Evolutionary conservation across 164 flowering plant genomes (phyloP).

Genomic region (Berberis thunbergii): DNA sequence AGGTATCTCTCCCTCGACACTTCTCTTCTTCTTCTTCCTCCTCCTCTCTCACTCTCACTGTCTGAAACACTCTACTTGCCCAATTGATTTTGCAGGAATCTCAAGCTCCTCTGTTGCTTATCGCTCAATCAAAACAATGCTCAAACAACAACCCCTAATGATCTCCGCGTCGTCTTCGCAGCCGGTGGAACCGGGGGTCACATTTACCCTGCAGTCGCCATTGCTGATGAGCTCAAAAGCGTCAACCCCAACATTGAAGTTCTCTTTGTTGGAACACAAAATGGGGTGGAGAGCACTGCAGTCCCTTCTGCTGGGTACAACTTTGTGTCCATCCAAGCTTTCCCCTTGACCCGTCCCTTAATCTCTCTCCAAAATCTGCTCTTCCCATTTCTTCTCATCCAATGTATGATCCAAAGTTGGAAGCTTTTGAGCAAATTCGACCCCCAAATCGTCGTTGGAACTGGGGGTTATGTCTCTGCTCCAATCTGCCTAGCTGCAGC

Average conservation of each 20-base stretch:
- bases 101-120: constrained; percentile 15
- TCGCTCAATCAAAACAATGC: constrained; percentile 10
- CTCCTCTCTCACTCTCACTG: neutral
- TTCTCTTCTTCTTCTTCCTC: neutral
- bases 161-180: constrained; percentile 41
- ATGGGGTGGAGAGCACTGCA: constrained; percentile 57
- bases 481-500: constrained; percentile 49
- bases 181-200: constrained; percentile 80
- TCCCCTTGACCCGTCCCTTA: constrained; percentile 35
- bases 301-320: constrained; percentile 48
- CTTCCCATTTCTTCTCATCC: constrained; percentile 39
- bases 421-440: constrained; percentile 26
- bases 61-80: neutral
- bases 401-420: constrained; percentile 26
- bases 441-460: constrained; percentile 63
- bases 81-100: constrained; percentile 4
- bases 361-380: constrained; percentile 35
- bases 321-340: constrained; percentile 36
- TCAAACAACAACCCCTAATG: neutral
- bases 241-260: constrained; percentile 29
- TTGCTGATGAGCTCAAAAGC: constrained; percentile 62
- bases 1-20: neutral
- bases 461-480: constrained; percentile 69
- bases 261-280: constrained; percentile 49
- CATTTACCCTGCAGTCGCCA: constrained; percentile 65